Evolutionary conservation across 345 rosid species (phyloP).

Genomic region (Eucalyptus pauciflora): DNA sequence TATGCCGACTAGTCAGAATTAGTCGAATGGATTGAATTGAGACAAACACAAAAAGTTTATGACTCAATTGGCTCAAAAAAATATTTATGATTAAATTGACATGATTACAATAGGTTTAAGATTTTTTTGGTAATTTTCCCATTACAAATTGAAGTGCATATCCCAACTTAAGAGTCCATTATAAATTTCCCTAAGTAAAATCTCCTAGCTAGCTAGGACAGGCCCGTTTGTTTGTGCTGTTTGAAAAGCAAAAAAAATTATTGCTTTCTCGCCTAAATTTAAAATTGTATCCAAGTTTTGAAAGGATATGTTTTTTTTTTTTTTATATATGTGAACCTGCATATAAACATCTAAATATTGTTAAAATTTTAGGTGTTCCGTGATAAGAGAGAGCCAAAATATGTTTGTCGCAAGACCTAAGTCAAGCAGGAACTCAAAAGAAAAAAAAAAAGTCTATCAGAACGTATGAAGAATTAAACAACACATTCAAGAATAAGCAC

Average conservation of each 20-base stretch:
- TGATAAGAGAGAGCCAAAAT: background rate
- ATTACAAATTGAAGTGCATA: background rate
- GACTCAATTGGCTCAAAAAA: too few species aligned
- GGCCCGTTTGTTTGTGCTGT: background rate
- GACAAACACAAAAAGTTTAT: too few species aligned
- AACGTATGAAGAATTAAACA: background rate
- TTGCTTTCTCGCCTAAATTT: background rate
- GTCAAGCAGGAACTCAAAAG: background rate
- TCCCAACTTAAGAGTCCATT: background rate
- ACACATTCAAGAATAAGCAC: background rate
- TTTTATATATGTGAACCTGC: background rate
- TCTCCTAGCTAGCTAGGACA: background rate
- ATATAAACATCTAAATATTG: background rate
- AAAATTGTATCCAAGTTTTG: background rate
- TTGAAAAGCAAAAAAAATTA: background rate
- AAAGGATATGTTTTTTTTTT: background rate
- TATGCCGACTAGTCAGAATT: accelerated
- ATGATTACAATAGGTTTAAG: too few species aligned
- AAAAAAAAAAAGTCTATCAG: background rate
- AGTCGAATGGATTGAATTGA: too few species aligned
- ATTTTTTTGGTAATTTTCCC: too few species aligned
- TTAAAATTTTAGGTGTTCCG: background rate
- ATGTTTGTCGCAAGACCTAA: background rate
- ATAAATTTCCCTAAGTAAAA: background rate
- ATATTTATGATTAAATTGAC: too few species aligned